Conservation (phyloP, 148 eudicot species). For the Drosera capensis region DNA sequence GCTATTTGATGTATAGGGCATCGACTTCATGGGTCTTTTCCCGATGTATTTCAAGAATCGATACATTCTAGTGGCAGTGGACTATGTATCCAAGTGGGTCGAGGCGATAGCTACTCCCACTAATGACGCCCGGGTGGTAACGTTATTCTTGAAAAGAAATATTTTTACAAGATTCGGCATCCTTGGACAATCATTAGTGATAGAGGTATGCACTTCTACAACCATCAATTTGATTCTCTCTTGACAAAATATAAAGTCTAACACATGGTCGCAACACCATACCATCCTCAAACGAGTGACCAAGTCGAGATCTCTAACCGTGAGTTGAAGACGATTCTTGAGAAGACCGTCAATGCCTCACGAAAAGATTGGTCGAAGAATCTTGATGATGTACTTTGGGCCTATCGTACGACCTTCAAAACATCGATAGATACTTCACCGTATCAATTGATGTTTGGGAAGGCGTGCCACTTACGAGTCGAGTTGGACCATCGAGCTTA, state of each 20-base stretch:
- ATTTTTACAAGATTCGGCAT: background rate
- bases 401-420: slow-evolving; percentile 4
- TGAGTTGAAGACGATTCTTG: background rate
- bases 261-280: background rate
- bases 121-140: background rate
- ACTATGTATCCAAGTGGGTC: slow-evolving; percentile 4
- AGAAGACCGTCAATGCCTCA: background rate
- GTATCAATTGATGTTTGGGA: background rate
- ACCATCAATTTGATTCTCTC: background rate
- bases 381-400: slow-evolving; percentile 5
- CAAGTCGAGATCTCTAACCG: slow-evolving; percentile 1
- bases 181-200: background rate
- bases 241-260: background rate
- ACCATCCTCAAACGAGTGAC: background rate
- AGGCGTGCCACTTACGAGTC: background rate
- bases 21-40: slow-evolving; percentile 5
- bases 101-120: background rate
- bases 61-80: no score
- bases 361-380: slow-evolving; percentile 6
- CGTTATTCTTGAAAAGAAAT: background rate
- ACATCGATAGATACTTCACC: slow-evolving; percentile 1
- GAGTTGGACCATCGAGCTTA: slow-evolving; percentile 4
- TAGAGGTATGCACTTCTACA: background rate
- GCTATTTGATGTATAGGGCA: background rate
- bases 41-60: no score